Evolutionary conservation across 352 stramenopile species (phyloP), one percentile per base, ranked within the genome.

Genomic region (Phytopythium ostracodes): DNA sequence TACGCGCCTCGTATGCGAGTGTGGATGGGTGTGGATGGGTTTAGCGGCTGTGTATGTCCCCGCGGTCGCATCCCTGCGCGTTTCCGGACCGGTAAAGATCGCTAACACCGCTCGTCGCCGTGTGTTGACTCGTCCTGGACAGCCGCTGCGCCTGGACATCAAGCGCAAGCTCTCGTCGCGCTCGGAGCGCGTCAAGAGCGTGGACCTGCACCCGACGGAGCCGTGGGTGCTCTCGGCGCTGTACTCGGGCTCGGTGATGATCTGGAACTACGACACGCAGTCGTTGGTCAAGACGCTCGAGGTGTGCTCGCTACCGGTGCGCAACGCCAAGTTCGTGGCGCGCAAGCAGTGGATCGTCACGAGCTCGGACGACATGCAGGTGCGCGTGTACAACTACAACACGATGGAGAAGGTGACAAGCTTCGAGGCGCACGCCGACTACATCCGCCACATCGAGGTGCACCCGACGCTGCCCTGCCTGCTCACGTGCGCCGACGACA

Each of bases 341-440:
- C 90, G 96, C 24, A 99, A 99, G 74, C 95, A 98, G 76, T 99
- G 96, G 96, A 96, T 99, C 76, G 70, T 99, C 18, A 88, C 94
- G 36, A 93, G 83, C 40, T 96, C 81, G 36, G 97, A 99, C 75
- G 97, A 99, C 72, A 98, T 99, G 94, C 81, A 97, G 64, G 70
- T 99, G 53, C 88, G 98, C 47, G 90, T 99, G 24, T 99, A 98
- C 82, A 99, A 99, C 79, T 99, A 99, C 87, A 99, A 99, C 73
- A 99, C 98, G 38, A 98, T 98, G 88, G 97, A 99, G 72, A 99
- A 99, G 65, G 89, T 93, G 42, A 83, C 79, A 59, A 75, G 68
- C 38, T 93, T 99, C 92, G 97, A 99, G 73, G 98, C 96, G 4
- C 98, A 99, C 75, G 96, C 86, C 8, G 98, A 99, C 87, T 99